Conservation (phyloP, 2,329 filamentous ascomycete species). For the Huntiella abstrusa region DNA sequence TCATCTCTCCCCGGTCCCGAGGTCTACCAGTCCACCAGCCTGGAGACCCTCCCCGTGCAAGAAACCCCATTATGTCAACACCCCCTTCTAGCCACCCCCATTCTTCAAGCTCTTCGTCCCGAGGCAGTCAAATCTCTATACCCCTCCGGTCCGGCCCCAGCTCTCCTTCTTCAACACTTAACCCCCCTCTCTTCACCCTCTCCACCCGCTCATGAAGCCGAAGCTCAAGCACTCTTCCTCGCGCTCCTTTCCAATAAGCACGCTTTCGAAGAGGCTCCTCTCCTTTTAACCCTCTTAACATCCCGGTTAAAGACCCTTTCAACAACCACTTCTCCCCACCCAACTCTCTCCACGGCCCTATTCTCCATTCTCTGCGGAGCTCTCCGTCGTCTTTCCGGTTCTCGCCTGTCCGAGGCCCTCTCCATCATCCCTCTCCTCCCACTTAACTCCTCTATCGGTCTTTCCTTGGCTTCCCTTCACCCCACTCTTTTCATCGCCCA, state of each 20-base stretch:
- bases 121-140: slow-evolving; percentile 20
- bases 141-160: slow-evolving; percentile 14
- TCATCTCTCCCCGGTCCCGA: neutral
- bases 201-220: slow-evolving; percentile 18
- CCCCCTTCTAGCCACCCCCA: slow-evolving; percentile 19
- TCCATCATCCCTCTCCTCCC: slow-evolving; percentile 21
- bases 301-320: slow-evolving; percentile 1
- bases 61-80: neutral
- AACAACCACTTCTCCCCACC: neutral
- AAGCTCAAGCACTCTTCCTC: slow-evolving; percentile 15
- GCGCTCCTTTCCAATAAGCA: slow-evolving; percentile 27
- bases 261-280: slow-evolving; percentile 18
- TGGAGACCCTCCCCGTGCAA: neutral
- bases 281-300: slow-evolving; percentile 13
- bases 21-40: slow-evolving; percentile 3
- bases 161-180: too few species aligned
- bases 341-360: slow-evolving; percentile 13
- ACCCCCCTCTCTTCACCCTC: too few species aligned
- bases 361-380: slow-evolving; percentile 18
- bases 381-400: slow-evolving; percentile 21
- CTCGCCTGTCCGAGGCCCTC: slow-evolving; percentile 18
- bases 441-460: slow-evolving; percentile 17
- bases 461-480: slow-evolving; percentile 23
- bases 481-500: slow-evolving; percentile 25
- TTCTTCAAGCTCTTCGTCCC: slow-evolving; percentile 21